Percentiles rank a stretch among this genome's conserved stretches.
Evolutionary conservation across 1,284 basidiomycete genomes (phyloP).

Genomic region (Spongiforma sp.): DNA sequence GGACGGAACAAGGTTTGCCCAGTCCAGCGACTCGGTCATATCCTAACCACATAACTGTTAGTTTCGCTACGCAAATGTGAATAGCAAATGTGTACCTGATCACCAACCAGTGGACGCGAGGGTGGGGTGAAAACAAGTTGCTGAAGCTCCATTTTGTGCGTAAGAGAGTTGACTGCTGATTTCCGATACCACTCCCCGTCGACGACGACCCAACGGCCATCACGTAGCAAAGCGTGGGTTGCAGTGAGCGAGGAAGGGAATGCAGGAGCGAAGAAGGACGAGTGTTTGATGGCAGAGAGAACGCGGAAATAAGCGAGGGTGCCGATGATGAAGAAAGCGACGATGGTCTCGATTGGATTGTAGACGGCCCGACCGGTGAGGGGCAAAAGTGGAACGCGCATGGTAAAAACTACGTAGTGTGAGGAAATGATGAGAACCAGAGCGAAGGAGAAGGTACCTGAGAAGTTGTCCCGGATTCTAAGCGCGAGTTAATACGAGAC

Average conservation of each 20-base stretch:
- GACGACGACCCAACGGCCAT: constrained; percentile 61
- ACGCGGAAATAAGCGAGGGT: constrained; percentile 94
- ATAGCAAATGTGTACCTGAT: constrained; percentile 37
- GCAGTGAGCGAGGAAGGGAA: constrained; percentile 54
- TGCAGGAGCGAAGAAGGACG: constrained; percentile 65
- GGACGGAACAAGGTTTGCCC: constrained; percentile 43
- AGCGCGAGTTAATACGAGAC: no score
- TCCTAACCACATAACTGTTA: constrained; percentile 18
- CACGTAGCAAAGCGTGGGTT: constrained; percentile 55
- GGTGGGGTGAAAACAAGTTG: constrained; percentile 66
- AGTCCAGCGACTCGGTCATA: constrained; percentile 30
- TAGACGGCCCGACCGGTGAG: constrained; percentile 69
- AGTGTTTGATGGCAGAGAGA: constrained; percentile 83
- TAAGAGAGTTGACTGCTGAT: constrained; percentile 38
- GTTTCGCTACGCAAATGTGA: background rate
- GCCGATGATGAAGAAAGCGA: constrained; percentile 84
- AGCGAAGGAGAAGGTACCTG: background rate
- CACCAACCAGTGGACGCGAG: constrained; percentile 33
- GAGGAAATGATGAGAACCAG: no score
- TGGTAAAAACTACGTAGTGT: constrained; percentile 31
- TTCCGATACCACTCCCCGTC: constrained; percentile 53
- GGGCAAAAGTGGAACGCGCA: constrained; percentile 63
- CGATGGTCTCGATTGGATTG: constrained; percentile 84
- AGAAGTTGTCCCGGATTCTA: no score
- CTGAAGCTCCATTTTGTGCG: constrained; percentile 61